A percentile compares a stretch with the other conserved stretches of the same genome.
Evolutionary conservation across 345 rosid genomes (phyloP).

Genomic region (Lagerstroemia speciosa): DNA sequence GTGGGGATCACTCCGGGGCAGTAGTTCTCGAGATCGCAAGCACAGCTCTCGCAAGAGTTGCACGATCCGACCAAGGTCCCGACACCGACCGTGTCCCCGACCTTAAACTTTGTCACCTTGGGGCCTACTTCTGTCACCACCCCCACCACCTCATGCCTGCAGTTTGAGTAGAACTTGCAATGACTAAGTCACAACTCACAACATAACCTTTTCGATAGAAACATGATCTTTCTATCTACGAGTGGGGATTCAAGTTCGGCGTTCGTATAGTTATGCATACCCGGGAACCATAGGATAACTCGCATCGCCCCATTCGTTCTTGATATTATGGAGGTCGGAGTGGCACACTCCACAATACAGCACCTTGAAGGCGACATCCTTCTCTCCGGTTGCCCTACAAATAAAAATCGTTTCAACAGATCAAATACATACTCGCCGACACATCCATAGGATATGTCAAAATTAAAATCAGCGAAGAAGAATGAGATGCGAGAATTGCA

Average conservation of each 20-base stretch:
- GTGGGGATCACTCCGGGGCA: conserved; percentile 31
- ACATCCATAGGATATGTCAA: neutral
- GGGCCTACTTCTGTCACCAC: conserved; percentile 46
- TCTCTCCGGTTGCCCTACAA: conserved; percentile 22
- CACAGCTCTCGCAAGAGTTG: conserved; percentile 34
- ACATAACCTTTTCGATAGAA: neutral
- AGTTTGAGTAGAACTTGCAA: neutral
- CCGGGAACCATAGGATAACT: conserved; percentile 34
- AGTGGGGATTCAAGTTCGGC: neutral
- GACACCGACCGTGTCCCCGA: conserved; percentile 51
- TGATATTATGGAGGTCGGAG: conserved; percentile 22
- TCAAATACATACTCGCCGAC: neutral
- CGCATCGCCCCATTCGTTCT: conserved; percentile 25
- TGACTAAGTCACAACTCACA: neutral
- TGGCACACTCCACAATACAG: conserved; percentile 39
- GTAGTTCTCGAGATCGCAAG: conserved; percentile 42
- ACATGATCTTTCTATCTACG: neutral
- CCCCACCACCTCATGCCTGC: conserved; percentile 55
- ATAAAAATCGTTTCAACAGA: neutral
- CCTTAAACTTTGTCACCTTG: conserved; percentile 42
- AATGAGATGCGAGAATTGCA: neutral
- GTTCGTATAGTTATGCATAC: conserved; percentile 9
- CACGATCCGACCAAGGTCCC: conserved; percentile 52
- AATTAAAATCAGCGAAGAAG: neutral
- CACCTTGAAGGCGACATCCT: conserved; percentile 27